These are phyloP conservation scores for Lolium multiflorum DNA, from an alignment of 176 grass and related monocot genomes.

Conservation along the genomic window DNA sequence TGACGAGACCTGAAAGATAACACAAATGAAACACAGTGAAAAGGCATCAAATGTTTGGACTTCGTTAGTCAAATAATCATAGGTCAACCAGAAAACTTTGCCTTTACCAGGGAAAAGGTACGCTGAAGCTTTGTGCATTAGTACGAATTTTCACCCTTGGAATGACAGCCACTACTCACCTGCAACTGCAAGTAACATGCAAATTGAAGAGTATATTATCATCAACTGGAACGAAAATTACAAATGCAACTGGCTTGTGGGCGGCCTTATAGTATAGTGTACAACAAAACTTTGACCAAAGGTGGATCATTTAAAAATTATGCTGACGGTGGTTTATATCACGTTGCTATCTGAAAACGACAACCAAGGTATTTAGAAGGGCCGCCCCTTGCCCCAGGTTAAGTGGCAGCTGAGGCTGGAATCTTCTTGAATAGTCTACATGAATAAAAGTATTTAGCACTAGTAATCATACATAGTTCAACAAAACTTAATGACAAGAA, in stretches of 20 bases:
- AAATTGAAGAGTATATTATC: conserved; percentile 8
- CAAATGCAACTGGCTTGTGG: conserved; percentile 31
- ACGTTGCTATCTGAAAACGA: conserved; percentile 21
- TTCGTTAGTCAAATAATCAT: neutral
- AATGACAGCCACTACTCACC: conserved; percentile 5
- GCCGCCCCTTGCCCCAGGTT: conserved; percentile 55
- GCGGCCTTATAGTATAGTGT: conserved; percentile 33
- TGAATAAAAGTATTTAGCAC: neutral
- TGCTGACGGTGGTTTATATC: conserved; percentile 5
- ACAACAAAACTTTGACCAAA: neutral
- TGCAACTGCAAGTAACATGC: neutral
- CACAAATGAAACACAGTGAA: neutral
- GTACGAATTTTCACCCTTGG: neutral
- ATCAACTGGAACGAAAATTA: conserved; percentile 29
- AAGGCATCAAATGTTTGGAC: neutral
- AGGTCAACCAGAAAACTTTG: conserved; percentile 10
- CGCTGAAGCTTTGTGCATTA: neutral
- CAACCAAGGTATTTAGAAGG: neutral
- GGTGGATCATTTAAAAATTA: neutral
- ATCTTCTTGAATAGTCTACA: conserved; percentile 24
- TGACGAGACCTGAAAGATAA: neutral
- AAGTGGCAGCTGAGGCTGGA: conserved; percentile 27
- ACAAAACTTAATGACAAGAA: neutral
- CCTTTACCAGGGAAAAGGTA: neutral
- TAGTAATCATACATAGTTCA: neutral